Base-by-base conservation (phyloP, 139 green algal genomes). In the Coccomyxa sp. region DNA sequence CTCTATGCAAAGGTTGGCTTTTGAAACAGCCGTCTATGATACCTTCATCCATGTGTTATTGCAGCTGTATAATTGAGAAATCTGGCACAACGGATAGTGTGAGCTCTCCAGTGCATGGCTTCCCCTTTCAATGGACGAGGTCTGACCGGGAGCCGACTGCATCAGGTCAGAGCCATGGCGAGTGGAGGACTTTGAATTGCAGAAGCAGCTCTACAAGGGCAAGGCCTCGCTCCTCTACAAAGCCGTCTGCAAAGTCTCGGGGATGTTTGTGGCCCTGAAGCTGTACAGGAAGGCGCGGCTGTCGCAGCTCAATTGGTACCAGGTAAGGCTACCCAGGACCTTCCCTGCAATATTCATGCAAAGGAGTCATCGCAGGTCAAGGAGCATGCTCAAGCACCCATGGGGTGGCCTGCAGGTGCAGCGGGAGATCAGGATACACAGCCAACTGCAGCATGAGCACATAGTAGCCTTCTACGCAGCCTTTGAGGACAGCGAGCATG, bases 371-470 rank as follows among this genome's bases (percentile, higher is more conserved):
- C n/a, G n/a, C n/a, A n/a, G n/a, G n/a, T n/a, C n/a, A n/a, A 36
- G 27, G 58, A 36, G 58, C 58, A 36, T 36, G n/a, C 22, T 10
- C 27, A 71, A 8, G 18, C 16, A 36, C 6, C 3, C 36, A 55
- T 70, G 74, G 12, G 71, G 8, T 71, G 0, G 39, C 39, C 10
- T 54, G 31, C 79, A 90, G 86, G 88, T 96, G 75, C 83, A 89
- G 33, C 82, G 93, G 0, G 93, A 97, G 76, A 90, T 97, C 44
- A 69, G 82, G 68, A 91, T 97, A 39, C 93, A 97, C 75, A 85
- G 86, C 0, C 82, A 80, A 10, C 83, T 97, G 55, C 73, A 84
- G 29, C 93, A 97, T 77, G 85, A 88, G 0, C 81, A 92, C 84
- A 87, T 95, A 64, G 86, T 96, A 36, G 73, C 86, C 71, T 85